Evolutionary conservation across 495 filamentous ascomycete species (phyloP).

Genomic region (Penicillium flavigenum): DNA sequence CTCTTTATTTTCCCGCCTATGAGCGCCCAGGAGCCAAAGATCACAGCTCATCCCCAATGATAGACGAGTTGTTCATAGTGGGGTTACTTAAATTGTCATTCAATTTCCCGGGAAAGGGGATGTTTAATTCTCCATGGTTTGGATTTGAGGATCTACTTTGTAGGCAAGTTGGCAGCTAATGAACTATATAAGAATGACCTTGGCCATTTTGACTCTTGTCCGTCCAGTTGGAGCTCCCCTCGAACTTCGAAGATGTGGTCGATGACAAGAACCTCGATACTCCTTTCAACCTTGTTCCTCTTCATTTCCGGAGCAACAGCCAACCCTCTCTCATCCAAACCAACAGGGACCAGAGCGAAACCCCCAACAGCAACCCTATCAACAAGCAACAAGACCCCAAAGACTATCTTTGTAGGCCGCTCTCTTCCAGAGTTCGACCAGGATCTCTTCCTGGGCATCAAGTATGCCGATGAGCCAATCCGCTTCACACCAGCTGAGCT

Average conservation of each 20-base stretch:
- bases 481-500: conserved; percentile 33
- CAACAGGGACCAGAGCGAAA: not conserved
- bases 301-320: conserved; percentile 3
- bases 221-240: not conserved
- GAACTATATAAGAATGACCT: not conserved
- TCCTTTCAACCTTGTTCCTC: conserved; percentile 7
- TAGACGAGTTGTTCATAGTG: not conserved
- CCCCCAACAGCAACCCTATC: conserved; percentile 21
- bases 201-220: not conserved
- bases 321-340: not conserved
- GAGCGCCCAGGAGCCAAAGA: not conserved
- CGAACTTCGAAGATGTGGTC: not conserved
- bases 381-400: conserved; percentile 8
- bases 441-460: conserved; percentile 38
- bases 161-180: not conserved
- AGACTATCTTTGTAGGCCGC: conserved; percentile 32
- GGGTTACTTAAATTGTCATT: not conserved
- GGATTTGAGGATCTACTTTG: no score
- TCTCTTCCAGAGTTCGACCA: conserved; percentile 34
- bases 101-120: not conserved
- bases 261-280: not conserved
- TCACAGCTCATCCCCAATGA: not conserved
- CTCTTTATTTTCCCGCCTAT: conserved; percentile 22
- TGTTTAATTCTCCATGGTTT: no score
- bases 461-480: conserved; percentile 33